Conservation (phyloP, 73 alveolate species). For the Tetrahymena borealis region DNA sequence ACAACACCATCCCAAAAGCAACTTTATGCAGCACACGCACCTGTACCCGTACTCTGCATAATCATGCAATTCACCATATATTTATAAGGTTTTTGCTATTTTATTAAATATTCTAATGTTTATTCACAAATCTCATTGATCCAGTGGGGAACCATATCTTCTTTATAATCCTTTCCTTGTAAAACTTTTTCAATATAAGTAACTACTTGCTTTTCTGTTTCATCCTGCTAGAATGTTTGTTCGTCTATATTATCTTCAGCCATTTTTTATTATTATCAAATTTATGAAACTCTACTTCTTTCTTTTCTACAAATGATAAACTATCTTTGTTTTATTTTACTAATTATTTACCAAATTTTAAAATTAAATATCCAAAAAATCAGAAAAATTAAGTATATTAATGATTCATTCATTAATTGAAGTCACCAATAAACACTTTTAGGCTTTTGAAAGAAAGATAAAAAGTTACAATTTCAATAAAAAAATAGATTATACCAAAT, state of each 20-base stretch:
- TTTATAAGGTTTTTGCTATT: neutral
- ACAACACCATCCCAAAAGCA: constrained; percentile 1
- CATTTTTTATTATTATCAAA: neutral
- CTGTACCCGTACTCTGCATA: neutral
- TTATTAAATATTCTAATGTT: neutral
- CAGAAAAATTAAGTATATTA: too few relatives aligned
- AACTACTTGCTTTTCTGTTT: constrained; percentile 1
- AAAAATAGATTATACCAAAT: too few relatives aligned
- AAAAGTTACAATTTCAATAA: too few relatives aligned
- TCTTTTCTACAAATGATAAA: neutral
- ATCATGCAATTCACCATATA: neutral
- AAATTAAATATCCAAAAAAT: neutral
- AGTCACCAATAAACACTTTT: too few relatives aligned
- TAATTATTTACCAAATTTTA: neutral
- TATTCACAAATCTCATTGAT: neutral
- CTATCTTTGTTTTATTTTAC: neutral
- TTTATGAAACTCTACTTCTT: neutral
- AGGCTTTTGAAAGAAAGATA: too few relatives aligned
- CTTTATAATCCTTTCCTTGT: neutral
- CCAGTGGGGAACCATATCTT: neutral
- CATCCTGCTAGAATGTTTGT: neutral
- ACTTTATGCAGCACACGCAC: constrained; percentile 1
- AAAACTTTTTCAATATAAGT: neutral
- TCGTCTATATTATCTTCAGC: neutral
- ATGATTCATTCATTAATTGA: too few relatives aligned